Base-by-base conservation (phyloP, 371 early-diverging fungal species). In the Blakeslea trispora region DNA sequence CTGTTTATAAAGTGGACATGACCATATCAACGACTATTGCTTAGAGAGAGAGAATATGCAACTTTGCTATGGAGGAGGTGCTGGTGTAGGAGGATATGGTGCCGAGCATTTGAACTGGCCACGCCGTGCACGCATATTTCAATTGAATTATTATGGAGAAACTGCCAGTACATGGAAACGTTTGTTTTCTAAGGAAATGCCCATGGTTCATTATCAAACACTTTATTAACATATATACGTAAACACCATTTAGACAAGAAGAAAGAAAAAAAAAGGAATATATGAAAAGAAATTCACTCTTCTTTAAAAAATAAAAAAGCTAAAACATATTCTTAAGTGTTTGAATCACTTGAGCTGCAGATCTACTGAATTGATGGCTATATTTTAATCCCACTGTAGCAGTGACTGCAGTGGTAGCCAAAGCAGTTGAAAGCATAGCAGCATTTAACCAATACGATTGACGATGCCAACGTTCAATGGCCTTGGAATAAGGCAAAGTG, bases 401-500 rank as follows among this genome's bases (percentile, higher is more conserved):
- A 37, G 47, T 18, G 8, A 45, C 24, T 8, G 44, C 52, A 14
- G 56, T 45, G 23, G 61, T 50, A 18, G 55, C 48, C 3, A 59
- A 34, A 0, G 63, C 34, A 10, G 61, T 59, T 1, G 57, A 43
- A 4, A 52, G 21, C 41, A 63, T 37, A 0, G 62, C 53, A 0
- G 73, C 60, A 41, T 77, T 77, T 7, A 84, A 45, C 81, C 81
- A 82, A 37, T 68, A 75, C 10, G 74, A 74, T 62, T 90, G 88
- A 1, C 71, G 50, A 35, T 84, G 75, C 76, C 83, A 84, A 6
- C 84, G 78, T 0, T 65, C 54, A 28, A 91, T 70, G 1, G 88
- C 91, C 28, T 86, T 76, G 4, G 90, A 82, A 75, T 98, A 98
- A 8, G 91, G 95, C 1, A 92, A 79, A 7, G 89, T 84, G 11